phyloP scores from a whole-genome alignment of 495 filamentous ascomycete genomes.

The Aspergillus diversus region DNA sequence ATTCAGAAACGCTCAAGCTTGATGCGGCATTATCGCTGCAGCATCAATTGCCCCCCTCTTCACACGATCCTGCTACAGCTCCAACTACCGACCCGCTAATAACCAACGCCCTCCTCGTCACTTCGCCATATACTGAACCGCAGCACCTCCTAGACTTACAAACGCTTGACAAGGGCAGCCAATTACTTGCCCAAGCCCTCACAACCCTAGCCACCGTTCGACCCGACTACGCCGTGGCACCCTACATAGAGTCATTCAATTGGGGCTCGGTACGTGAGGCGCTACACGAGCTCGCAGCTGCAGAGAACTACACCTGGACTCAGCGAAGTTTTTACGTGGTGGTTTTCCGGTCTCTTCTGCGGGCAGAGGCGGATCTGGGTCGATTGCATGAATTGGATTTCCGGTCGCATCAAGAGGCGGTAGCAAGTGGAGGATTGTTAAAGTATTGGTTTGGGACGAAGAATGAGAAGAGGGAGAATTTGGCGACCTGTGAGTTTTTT shows the following conservation, averaged over 20 bases:
- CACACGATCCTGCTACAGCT: too few species aligned
- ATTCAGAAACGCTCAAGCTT: too few species aligned
- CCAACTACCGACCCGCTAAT: background rate
- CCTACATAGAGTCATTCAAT: slow-evolving; percentile 77
- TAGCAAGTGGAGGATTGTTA: slow-evolving; percentile 75
- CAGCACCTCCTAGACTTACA: slow-evolving; percentile 73
- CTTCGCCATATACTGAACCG: slow-evolving; percentile 72
- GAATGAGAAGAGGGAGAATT: slow-evolving; percentile 64
- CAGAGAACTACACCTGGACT: slow-evolving; percentile 60
- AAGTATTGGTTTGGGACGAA: slow-evolving; percentile 87
- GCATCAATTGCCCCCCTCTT: too few species aligned
- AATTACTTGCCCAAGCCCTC: slow-evolving; percentile 72
- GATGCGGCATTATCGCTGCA: too few species aligned
- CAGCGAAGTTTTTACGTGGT: slow-evolving; percentile 77
- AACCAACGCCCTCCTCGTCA: slow-evolving; percentile 49
- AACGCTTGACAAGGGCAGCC: slow-evolving; percentile 63
- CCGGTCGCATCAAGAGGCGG: slow-evolving; percentile 77
- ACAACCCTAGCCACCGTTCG: slow-evolving; percentile 62
- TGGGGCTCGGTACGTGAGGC: slow-evolving; percentile 65
- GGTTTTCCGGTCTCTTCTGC: slow-evolving; percentile 74
- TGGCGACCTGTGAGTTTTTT: slow-evolving; percentile 66
- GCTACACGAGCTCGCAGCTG: slow-evolving; percentile 45
- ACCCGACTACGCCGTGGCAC: slow-evolving; percentile 74
- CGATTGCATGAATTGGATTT: slow-evolving; percentile 70
- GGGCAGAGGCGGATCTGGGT: slow-evolving; percentile 60